These are phyloP conservation scores for Vitis labrusca DNA, from an alignment of 164 flowering plant species.

Conservation along the genomic window DNA sequence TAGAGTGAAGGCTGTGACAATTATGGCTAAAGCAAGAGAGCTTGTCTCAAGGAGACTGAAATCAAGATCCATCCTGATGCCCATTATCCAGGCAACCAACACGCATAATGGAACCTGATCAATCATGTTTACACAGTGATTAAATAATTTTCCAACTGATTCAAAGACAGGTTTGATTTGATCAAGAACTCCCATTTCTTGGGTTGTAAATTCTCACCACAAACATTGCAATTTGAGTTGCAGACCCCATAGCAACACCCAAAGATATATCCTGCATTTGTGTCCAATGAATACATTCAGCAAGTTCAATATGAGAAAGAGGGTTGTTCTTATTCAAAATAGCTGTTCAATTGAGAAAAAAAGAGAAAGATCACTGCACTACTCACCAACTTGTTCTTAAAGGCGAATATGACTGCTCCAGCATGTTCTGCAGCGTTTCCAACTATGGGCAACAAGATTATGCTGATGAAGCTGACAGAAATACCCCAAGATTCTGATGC, in stretches of 20 bases:
- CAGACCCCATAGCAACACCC: conserved; percentile 91
- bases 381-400: conserved; percentile 86
- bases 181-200: neutral
- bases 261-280: conserved; percentile 78
- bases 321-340: too few species aligned
- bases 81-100: conserved; percentile 74
- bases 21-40: conserved; percentile 63
- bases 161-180: too few species aligned
- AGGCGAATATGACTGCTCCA: conserved; percentile 85
- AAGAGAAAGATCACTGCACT: neutral
- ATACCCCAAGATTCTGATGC: conserved; percentile 88
- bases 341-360: neutral
- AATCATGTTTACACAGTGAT: neutral
- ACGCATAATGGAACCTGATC: conserved; percentile 76
- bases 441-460: conserved; percentile 86
- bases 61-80: conserved; percentile 70
- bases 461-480: conserved; percentile 84
- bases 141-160: neutral
- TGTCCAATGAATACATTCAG: neutral
- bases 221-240: conserved; percentile 91
- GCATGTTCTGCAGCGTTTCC: conserved; percentile 99
- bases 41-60: conserved; percentile 71
- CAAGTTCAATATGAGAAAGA: too few species aligned
- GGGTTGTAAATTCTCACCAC: conserved; percentile 52
- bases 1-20: conserved; percentile 60